These are phyloP conservation scores for Epithemia pelagica DNA, from an alignment of 108 stramenopile species.

Conservation along the genomic window DNA sequence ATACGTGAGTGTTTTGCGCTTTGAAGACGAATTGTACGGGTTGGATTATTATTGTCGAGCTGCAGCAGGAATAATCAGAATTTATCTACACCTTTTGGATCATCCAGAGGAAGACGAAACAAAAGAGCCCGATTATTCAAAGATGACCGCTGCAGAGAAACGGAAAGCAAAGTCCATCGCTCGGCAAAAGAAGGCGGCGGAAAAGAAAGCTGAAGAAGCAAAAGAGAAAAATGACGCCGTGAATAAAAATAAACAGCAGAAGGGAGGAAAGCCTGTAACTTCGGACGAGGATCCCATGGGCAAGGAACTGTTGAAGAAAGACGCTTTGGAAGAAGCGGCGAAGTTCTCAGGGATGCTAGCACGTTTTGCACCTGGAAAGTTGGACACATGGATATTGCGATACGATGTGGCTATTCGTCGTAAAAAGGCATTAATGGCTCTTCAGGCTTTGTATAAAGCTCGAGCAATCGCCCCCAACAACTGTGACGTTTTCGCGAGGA, in stretches of 20 bases:
- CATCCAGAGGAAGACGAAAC: constrained; percentile 45
- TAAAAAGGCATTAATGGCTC: constrained; percentile 82
- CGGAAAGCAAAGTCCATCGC: constrained; percentile 82
- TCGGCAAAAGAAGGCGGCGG: constrained; percentile 70
- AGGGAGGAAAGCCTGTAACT: constrained; percentile 28
- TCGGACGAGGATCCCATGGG: constrained; percentile 88
- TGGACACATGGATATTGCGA: constrained; percentile 78
- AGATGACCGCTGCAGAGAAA: constrained; percentile 77
- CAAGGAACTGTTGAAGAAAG: constrained; percentile 63
- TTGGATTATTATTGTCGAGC: constrained; percentile 78
- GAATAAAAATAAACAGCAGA: constrained; percentile 39
- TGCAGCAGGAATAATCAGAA: constrained; percentile 59
- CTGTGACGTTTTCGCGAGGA: constrained; percentile 46
- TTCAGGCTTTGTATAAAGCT: constrained; percentile 70
- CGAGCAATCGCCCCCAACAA: constrained; percentile 30
- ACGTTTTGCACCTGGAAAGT: constrained; percentile 55
- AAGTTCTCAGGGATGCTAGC: constrained; percentile 70
- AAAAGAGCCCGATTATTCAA: constrained; percentile 74
- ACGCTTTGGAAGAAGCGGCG: constrained; percentile 76
- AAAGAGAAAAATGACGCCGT: constrained; percentile 27
- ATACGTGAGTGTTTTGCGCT: constrained; percentile 83
- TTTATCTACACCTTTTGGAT: constrained; percentile 74
- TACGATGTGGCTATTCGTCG: constrained; percentile 90
- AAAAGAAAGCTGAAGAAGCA: constrained; percentile 47
- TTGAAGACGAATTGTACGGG: constrained; percentile 82